phyloP scores from a whole-genome alignment of 805 yeast genomes.

The Starmerella riodocensis region DNA sequence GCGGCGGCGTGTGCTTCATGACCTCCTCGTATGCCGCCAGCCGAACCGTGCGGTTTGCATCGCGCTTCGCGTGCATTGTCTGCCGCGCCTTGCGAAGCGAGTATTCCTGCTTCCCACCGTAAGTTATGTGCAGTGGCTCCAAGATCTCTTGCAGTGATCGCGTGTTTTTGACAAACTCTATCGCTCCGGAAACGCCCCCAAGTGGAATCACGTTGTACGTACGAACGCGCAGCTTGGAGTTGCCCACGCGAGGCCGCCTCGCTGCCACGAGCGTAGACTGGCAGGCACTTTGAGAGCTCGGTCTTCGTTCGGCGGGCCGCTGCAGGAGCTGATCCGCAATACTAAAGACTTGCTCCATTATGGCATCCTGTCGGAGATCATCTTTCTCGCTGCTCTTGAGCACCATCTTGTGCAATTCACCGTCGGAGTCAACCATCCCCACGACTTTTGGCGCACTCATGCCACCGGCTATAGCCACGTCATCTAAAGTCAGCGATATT shows the following conservation, averaged over 20 bases:
- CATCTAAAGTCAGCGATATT: conserved; percentile 35
- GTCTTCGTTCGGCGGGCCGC: neutral
- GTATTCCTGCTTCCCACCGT: conserved; percentile 31
- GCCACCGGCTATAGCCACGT: conserved; percentile 65
- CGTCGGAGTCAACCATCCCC: conserved; percentile 42
- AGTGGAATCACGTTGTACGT: conserved; percentile 85
- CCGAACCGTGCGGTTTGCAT: conserved; percentile 29
- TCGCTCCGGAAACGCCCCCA: conserved; percentile 75
- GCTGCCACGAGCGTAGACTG: no score
- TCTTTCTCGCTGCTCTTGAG: conserved; percentile 71
- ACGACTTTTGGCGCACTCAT: conserved; percentile 77
- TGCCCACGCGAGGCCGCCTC: no score
- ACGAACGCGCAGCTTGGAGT: conserved; percentile 34
- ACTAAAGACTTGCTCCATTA: conserved; percentile 93
- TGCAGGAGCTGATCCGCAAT: conserved; percentile 52
- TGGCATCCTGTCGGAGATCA: conserved; percentile 88
- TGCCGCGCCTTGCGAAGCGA: conserved; percentile 39
- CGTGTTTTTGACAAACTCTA: conserved; percentile 78
- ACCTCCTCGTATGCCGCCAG: conserved; percentile 34
- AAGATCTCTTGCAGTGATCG: conserved; percentile 57
- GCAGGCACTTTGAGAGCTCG: no score
- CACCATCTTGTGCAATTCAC: conserved; percentile 44
- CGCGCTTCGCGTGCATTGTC: conserved; percentile 27
- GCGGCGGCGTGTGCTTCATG: conserved; percentile 44
- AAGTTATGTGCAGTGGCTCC: conserved; percentile 49